These are phyloP conservation scores for Darksidea phi DNA, from an alignment of 495 filamentous ascomycete genomes.

Conservation along the genomic window DNA sequence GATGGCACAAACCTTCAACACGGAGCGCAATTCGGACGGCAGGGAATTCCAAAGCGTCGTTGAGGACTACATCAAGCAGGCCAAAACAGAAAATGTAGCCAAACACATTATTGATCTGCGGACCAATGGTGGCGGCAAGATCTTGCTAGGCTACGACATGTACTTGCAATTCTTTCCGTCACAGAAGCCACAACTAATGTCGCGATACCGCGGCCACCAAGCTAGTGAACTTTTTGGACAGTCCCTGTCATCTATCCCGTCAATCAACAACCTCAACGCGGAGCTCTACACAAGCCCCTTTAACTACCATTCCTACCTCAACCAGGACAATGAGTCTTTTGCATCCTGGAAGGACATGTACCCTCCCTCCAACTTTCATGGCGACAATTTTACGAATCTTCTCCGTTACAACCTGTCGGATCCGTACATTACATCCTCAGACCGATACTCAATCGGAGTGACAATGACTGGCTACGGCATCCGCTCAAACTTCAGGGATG, in stretches of 20 bases:
- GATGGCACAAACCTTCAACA: conserved; percentile 35
- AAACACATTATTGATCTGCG: conserved; percentile 45
- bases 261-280: conserved; percentile 5
- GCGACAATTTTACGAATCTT: conserved; percentile 33
- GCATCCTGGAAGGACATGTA: conserved; percentile 31
- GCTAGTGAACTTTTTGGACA: conserved; percentile 30
- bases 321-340: conserved; percentile 25
- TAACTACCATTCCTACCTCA: conserved; percentile 31
- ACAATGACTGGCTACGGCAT: conserved; percentile 29
- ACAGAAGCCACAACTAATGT: conserved; percentile 36
- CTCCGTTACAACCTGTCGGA: conserved; percentile 39
- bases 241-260: conserved; percentile 11
- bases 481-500: conserved; percentile 24
- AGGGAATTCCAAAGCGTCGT: conserved; percentile 25
- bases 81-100: conserved; percentile 26
- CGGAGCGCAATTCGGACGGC: conserved; percentile 14
- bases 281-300: conserved; percentile 31
- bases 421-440: conserved; percentile 19
- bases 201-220: conserved; percentile 28
- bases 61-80: conserved; percentile 28
- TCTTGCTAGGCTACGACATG: conserved; percentile 43
- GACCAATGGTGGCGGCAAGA: conserved; percentile 44
- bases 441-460: conserved; percentile 26
- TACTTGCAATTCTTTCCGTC: conserved; percentile 45
- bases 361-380: conserved; percentile 11